These are phyloP conservation scores for Bonia amplexicaulis DNA, from an alignment of 176 grass and related monocot species.

Conservation along the genomic window DNA sequence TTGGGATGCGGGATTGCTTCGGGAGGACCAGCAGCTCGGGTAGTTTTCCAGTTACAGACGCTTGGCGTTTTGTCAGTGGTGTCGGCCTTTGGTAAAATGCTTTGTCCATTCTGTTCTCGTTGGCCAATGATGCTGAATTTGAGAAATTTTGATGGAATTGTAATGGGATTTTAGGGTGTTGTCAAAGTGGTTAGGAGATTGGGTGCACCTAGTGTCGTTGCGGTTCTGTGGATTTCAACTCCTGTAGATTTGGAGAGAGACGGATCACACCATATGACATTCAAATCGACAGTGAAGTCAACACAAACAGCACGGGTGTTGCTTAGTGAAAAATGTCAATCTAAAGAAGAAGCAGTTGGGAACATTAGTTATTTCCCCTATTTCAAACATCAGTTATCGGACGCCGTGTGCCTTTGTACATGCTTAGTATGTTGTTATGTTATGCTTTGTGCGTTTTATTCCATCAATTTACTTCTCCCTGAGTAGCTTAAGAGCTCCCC, in stretches of 20 bases:
- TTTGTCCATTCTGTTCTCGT: background rate
- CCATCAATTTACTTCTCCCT: background rate
- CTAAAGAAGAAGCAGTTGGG: background rate
- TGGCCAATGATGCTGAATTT: background rate
- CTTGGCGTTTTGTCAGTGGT: background rate
- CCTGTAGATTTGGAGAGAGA: background rate
- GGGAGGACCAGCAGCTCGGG: background rate
- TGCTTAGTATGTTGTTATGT: background rate
- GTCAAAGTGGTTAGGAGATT: background rate
- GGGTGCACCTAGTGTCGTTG: background rate
- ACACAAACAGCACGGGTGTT: background rate
- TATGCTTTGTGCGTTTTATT: background rate
- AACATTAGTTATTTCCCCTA: background rate
- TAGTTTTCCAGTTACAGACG: background rate
- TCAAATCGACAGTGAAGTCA: background rate
- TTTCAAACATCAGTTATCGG: background rate
- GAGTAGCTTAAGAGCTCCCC: background rate
- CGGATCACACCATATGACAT: background rate
- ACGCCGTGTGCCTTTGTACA: background rate
- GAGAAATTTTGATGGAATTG: background rate
- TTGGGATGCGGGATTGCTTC: background rate
- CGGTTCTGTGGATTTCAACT: constrained; percentile 7
- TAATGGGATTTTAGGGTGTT: background rate
- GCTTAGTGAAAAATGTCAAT: constrained; percentile 22
- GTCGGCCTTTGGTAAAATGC: background rate